phyloP scores from a whole-genome alignment of 2,329 filamentous ascomycete genomes.

The Endocalyx cinctus region DNA sequence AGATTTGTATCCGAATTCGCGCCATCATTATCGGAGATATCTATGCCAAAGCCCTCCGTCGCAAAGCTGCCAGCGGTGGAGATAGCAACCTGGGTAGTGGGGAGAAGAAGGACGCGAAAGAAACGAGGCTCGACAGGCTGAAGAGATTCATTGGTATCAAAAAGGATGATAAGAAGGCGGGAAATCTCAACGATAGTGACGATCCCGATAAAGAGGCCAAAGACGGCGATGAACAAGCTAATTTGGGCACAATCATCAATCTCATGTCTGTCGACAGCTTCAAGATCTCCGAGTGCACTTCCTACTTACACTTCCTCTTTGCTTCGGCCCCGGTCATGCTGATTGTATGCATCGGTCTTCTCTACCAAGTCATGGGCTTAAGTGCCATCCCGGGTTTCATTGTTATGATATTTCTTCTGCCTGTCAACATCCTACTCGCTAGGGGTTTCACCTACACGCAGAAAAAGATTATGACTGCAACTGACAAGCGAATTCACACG shows the following conservation, averaged over 20 bases:
- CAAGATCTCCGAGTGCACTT: slow-evolving; percentile 92
- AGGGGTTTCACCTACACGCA: slow-evolving; percentile 81
- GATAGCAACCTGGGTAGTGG: slow-evolving; percentile 68
- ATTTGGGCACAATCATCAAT: slow-evolving; percentile 97
- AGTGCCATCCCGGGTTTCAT: slow-evolving; percentile 91
- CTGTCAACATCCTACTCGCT: slow-evolving; percentile 85
- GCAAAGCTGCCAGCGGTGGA: slow-evolving; percentile 75
- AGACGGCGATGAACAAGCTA: slow-evolving; percentile 67
- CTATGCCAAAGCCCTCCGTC: slow-evolving; percentile 88
- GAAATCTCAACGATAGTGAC: slow-evolving; percentile 33
- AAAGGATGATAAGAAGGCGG: slow-evolving; percentile 49
- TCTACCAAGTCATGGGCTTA: slow-evolving; percentile 86
- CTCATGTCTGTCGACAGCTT: slow-evolving; percentile 99
- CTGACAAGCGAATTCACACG: slow-evolving; percentile 90
- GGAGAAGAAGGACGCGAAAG: slow-evolving; percentile 33
- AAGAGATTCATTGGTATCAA: slow-evolving; percentile 58
- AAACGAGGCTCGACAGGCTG: slow-evolving; percentile 42
- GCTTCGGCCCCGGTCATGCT: slow-evolving; percentile 88
- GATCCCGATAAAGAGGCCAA: slow-evolving; percentile 29
- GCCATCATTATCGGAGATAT: slow-evolving; percentile 97
- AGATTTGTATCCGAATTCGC: slow-evolving; percentile 86
- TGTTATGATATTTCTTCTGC: slow-evolving; percentile 83
- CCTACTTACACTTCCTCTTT: slow-evolving; percentile 94
- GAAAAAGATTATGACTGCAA: slow-evolving; percentile 86
- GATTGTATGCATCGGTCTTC: slow-evolving; percentile 69